Evolutionary conservation across 257 asterid genomes (phyloP), one percentile per base, ranked within the genome.

Genomic region (Haberlea rhodopensis): DNA sequence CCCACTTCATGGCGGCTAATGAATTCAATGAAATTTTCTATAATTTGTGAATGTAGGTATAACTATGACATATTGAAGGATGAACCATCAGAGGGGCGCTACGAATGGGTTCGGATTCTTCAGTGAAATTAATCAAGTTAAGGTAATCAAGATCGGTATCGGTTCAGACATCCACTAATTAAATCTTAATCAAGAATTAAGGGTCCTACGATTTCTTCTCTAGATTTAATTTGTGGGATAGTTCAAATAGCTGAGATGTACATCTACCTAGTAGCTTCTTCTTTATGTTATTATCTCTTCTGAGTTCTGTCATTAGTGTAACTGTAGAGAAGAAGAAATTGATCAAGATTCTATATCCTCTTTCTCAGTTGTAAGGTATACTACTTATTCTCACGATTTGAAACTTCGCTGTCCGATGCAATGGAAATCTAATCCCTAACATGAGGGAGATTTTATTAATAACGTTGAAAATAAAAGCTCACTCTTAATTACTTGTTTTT

Each of bases 1-100:
- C 24, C 16, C 0, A 37, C 46, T 1, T n/a, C n/a, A 43, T 43
- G 49, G 19, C 15, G 4, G 49, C 19, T 15, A 15, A 4, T 43
- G 20, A 3, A 43, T 13, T 37, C 18, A 13, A 3, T 13, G 48
- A 40, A 11, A 40, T 15, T 43, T 4, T 15, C 18, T 13, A 43
- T 43, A 43, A 43, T 43, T 40, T 43, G 49, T 15, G 49, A 43
- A 37, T 73, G 75, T 71, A 88, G 96, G 85, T 88, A 86, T 73
- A 88, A 88, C 74, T 88, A 56, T 53, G 91, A 88, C 79, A 60
- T 88, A 61, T 73, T 73, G 72, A 76, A 82, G 73, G 96, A 86
- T 57, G 68, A 77, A 78, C 85, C 95, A 21, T 8, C 79, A 56
- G 78, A 82, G 53, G 95, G 95, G 43, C 81, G 84, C 8, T 88